Conservation (phyloP, 768 basidiomycete genomes). For the Boletus vermiculosoides region DNA sequence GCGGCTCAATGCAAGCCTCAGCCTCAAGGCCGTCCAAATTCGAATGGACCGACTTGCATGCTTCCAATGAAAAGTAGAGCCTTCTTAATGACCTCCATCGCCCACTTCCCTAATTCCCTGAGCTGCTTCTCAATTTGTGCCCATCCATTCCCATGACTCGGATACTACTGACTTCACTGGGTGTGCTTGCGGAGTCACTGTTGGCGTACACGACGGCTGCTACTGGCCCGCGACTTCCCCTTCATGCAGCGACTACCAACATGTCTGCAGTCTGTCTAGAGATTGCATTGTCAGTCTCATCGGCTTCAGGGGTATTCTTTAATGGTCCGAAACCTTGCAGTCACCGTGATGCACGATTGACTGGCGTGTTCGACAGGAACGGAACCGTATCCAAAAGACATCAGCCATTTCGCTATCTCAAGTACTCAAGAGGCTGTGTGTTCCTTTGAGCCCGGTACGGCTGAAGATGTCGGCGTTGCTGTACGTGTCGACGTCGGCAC, state of each 20-base stretch:
- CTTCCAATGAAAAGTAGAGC: slow-evolving; percentile 10
- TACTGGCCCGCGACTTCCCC: neutral
- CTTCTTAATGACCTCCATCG: slow-evolving; percentile 5
- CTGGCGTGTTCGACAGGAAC: slow-evolving; percentile 14
- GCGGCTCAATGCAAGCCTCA: slow-evolving; percentile 5
- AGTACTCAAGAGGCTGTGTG: slow-evolving; percentile 48
- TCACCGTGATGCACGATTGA: slow-evolving; percentile 8
- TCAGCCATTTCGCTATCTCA: slow-evolving; percentile 49
- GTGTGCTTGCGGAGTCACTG: slow-evolving; percentile 9
- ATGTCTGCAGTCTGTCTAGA: slow-evolving; percentile 16
- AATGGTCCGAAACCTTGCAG: slow-evolving; percentile 11
- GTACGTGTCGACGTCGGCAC: slow-evolving; percentile 31
- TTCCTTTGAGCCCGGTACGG: slow-evolving; percentile 56
- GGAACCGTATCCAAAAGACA: slow-evolving; percentile 39
- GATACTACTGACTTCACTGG: slow-evolving; percentile 6
- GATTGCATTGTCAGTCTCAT: slow-evolving; percentile 23
- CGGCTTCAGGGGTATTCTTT: slow-evolving; percentile 24
- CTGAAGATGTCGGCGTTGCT: slow-evolving; percentile 50
- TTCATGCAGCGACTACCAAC: neutral
- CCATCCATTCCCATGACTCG: neutral
- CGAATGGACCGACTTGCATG: slow-evolving; percentile 1
- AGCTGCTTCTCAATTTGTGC: slow-evolving; percentile 4
- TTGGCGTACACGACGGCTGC: neutral
- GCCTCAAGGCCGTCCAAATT: slow-evolving; percentile 4
- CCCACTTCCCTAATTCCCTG: slow-evolving; percentile 2